Conservation (phyloP, 2,329 filamentous ascomycete genomes). For the Cercospora zeina region DNA sequence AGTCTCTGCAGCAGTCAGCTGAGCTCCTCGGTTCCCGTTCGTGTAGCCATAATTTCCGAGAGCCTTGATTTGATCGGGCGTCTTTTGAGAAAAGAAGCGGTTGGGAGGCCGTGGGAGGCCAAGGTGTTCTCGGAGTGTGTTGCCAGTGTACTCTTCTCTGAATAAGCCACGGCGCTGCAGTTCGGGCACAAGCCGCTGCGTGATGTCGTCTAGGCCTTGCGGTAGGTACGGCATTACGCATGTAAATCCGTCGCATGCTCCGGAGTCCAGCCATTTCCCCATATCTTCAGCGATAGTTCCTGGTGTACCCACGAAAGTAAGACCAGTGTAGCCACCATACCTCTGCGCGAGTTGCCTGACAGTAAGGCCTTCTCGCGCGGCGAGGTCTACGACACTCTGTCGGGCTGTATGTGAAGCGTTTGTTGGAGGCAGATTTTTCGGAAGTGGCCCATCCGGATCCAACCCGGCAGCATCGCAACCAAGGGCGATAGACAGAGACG, state of each 20-base stretch:
- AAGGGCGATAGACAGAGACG: slow-evolving; percentile 29
- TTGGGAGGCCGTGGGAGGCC: slow-evolving; percentile 31
- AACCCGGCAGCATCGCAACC: slow-evolving; percentile 31
- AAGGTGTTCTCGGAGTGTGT: slow-evolving; percentile 32
- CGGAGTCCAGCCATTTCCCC: slow-evolving; percentile 29
- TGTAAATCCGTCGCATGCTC: slow-evolving; percentile 33
- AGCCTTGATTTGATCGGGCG: slow-evolving; percentile 19
- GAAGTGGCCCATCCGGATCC: slow-evolving; percentile 31
- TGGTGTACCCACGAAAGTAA: slow-evolving; percentile 31
- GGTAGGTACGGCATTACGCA: slow-evolving; percentile 32
- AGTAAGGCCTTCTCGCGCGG: slow-evolving; percentile 30
- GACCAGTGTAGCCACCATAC: slow-evolving; percentile 31
- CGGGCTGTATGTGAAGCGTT: slow-evolving; percentile 32
- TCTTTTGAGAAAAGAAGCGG: slow-evolving; percentile 28
- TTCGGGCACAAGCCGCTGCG: slow-evolving; percentile 30
- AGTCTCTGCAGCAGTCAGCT: slow-evolving; percentile 21
- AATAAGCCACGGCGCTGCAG: slow-evolving; percentile 31
- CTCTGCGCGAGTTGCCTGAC: slow-evolving; percentile 33
- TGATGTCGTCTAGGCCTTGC: slow-evolving; percentile 34
- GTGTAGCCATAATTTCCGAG: slow-evolving; percentile 14
- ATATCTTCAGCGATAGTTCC: slow-evolving; percentile 32
- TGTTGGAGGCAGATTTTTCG: slow-evolving; percentile 30
- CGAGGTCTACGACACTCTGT: slow-evolving; percentile 28
- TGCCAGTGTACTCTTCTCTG: slow-evolving; percentile 31
- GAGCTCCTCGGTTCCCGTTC: slow-evolving; percentile 12